Evolutionary conservation across 441 rosid species (phyloP).

Genomic region (Croton setiger): DNA sequence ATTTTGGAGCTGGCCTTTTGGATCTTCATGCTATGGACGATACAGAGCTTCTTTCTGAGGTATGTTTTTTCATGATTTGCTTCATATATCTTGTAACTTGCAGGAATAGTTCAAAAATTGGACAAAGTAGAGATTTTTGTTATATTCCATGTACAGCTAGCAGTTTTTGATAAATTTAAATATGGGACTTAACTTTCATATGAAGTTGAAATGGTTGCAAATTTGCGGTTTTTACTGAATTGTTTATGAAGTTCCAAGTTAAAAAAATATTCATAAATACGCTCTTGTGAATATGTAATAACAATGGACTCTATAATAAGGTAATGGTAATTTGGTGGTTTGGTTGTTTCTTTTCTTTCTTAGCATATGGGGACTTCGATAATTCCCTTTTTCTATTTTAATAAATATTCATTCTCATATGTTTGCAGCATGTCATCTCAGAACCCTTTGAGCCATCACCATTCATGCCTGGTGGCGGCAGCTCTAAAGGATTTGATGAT

Average conservation of each 20-base stretch:
- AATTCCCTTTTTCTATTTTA: slow-evolving; percentile 6
- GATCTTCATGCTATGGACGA: slow-evolving; percentile 99
- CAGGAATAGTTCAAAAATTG: neutral
- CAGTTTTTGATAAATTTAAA: no score
- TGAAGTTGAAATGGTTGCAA: neutral
- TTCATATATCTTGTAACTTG: neutral
- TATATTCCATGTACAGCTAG: neutral
- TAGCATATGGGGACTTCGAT: slow-evolving; percentile 7
- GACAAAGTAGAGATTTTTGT: neutral
- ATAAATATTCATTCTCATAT: slow-evolving; percentile 24
- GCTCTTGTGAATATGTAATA: neutral
- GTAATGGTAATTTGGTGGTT: neutral
- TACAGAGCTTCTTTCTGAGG: slow-evolving; percentile 97
- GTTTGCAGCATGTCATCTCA: slow-evolving; percentile 80
- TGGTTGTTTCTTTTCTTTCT: neutral
- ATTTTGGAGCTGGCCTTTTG: slow-evolving; percentile 96
- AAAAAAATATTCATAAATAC: neutral
- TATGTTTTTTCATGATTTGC: slow-evolving; percentile 25
- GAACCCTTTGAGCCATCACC: slow-evolving; percentile 97
- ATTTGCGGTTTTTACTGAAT: neutral
- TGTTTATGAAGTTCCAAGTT: neutral
- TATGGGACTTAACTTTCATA: neutral
- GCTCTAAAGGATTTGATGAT: slow-evolving; percentile 65
- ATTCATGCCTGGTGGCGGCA: slow-evolving; percentile 66
- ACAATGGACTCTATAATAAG: neutral